These are phyloP conservation scores for Thelephora ganbajun DNA, from an alignment of 768 basidiomycete genomes.

Conservation along the genomic window DNA sequence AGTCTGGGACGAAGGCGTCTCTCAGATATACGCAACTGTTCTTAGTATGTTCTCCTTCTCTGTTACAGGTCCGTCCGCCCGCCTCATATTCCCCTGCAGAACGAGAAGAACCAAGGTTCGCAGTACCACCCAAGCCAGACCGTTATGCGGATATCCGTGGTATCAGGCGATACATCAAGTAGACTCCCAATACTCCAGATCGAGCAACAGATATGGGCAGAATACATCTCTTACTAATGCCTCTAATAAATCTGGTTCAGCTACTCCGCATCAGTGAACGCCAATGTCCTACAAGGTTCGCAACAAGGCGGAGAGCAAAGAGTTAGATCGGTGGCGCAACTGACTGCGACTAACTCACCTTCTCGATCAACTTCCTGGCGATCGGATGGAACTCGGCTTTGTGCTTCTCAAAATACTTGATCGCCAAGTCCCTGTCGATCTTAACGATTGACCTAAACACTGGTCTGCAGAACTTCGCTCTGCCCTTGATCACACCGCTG, in stretches of 20 bases:
- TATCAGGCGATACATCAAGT: conserved; percentile 28
- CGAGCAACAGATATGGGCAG: too few species aligned
- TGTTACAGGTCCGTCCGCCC: conserved; percentile 3
- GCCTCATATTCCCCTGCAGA: conserved; percentile 15
- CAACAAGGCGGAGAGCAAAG: too few species aligned
- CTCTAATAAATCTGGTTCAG: too few species aligned
- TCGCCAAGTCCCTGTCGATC: conserved; percentile 40
- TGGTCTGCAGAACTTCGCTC: conserved; percentile 80
- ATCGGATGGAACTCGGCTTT: conserved; percentile 62
- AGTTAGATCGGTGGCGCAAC: too few species aligned
- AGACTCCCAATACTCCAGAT: background rate
- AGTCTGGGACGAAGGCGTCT: conserved; percentile 56
- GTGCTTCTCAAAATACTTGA: conserved; percentile 29
- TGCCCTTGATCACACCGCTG: conserved; percentile 50
- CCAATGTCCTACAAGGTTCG: too few species aligned
- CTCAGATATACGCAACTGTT: conserved; percentile 48
- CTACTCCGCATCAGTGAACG: too few species aligned
- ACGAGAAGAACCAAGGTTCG: conserved; percentile 42
- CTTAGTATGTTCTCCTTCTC: conserved; percentile 24
- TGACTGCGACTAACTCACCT: conserved; percentile 27
- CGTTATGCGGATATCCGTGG: conserved; percentile 40
- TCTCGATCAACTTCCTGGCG: conserved; percentile 60
- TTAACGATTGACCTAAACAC: conserved; percentile 39
- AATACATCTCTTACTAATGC: too few species aligned
- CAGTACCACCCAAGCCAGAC: conserved; percentile 36